Evolutionary conservation across 2,329 filamentous ascomycete genomes (phyloP).

Genomic region (Cladophialophora bantiana): DNA sequence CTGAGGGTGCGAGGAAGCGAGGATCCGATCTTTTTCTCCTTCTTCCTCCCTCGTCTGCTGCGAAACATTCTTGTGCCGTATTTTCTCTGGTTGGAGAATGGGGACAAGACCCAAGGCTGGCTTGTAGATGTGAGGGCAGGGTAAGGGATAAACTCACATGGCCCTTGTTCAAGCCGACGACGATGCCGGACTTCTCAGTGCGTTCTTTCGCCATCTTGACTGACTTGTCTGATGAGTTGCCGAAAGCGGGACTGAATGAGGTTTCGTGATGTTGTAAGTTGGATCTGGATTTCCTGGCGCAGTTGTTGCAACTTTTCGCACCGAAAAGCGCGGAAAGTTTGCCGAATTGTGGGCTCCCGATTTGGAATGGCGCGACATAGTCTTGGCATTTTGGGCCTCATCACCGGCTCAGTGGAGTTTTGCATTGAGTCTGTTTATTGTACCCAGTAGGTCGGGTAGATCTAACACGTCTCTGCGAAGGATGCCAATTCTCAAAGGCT

Average conservation of each 20-base stretch:
- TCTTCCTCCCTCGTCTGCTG: background rate
- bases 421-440: background rate
- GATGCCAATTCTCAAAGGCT: background rate
- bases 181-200: conserved; percentile 55
- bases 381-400: conserved; percentile 24
- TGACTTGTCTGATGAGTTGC: conserved; percentile 39
- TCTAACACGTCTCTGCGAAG: no score
- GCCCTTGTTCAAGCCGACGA: conserved; percentile 69
- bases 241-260: conserved; percentile 9
- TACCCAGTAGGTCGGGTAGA: background rate
- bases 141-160: conserved; percentile 62
- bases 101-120: background rate
- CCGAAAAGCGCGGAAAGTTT: conserved; percentile 24
- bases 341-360: conserved; percentile 32
- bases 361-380: conserved; percentile 18
- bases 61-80: background rate
- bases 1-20: background rate
- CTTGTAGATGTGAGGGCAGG: background rate
- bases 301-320: conserved; percentile 19
- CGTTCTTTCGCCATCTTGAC: conserved; percentile 60
- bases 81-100: background rate
- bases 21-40: background rate
- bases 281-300: background rate
- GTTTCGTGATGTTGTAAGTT: conserved; percentile 5
- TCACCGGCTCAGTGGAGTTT: background rate